phyloP scores from a whole-genome alignment of 192 early-diverging fungal genomes.

The Allomyces javanicus region DNA sequence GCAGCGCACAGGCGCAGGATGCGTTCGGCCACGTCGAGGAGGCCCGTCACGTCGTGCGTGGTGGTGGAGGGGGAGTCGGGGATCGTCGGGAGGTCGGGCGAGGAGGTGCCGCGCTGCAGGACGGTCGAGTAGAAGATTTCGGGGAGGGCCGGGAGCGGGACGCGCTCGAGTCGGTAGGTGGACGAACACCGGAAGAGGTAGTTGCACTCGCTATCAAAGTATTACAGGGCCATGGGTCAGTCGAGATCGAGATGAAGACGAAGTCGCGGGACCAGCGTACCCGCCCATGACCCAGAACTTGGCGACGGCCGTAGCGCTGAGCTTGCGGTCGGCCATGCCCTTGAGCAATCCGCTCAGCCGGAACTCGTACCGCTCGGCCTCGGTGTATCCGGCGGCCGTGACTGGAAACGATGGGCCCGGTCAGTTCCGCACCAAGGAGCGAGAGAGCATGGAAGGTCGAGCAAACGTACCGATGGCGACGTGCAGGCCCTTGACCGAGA shows the following conservation, averaged over 20 bases:
- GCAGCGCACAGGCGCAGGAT: conserved; percentile 35
- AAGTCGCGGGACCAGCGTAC: neutral
- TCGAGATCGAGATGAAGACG: neutral
- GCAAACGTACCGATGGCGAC: conserved; percentile 36
- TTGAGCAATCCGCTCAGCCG: conserved; percentile 54
- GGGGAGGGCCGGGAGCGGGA: conserved; percentile 10
- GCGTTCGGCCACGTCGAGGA: conserved; percentile 58
- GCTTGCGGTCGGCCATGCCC: conserved; percentile 26
- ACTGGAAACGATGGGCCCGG: conserved; percentile 14
- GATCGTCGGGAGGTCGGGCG: neutral
- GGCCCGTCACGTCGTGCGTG: conserved; percentile 25
- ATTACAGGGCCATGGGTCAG: neutral
- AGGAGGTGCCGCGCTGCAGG: neutral
- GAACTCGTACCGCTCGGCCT: conserved; percentile 48
- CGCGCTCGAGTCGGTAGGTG: conserved; percentile 25
- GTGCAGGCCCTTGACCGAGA: conserved; percentile 29
- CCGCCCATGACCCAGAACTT: conserved; percentile 60
- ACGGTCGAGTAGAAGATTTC: conserved; percentile 2
- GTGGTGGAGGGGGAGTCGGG: conserved; percentile 23
- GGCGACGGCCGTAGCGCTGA: conserved; percentile 23
- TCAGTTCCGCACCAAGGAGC: too few species aligned
- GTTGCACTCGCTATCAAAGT: conserved; percentile 66
- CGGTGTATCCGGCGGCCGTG: conserved; percentile 75
- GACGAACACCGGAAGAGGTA: conserved; percentile 58
- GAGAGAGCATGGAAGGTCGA: too few species aligned